Percentiles rank a stretch among this genome's conserved stretches.
phyloP scores from a whole-genome alignment of 768 basidiomycete species.

The Mycena maculata region DNA sequence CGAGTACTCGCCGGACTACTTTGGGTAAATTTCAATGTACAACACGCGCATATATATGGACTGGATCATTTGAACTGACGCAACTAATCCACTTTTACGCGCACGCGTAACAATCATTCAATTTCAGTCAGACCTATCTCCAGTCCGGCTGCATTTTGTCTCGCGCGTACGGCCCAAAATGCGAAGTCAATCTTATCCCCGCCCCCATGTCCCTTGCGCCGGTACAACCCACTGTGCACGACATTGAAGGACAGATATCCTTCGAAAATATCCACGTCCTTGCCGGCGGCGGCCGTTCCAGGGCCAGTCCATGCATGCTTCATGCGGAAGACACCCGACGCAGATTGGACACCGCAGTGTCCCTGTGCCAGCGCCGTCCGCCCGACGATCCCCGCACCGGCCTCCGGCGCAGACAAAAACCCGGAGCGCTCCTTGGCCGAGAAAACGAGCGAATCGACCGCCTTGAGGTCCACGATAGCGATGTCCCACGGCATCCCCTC shows the following conservation, averaged over 20 bases:
- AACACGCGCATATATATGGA: too few relatives aligned
- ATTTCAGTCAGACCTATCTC: constrained; percentile 44
- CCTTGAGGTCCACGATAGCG: constrained; percentile 37
- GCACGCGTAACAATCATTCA: too few relatives aligned
- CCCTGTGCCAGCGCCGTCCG: constrained; percentile 36
- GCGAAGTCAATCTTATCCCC: constrained; percentile 44
- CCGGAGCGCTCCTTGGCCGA: constrained; percentile 37
- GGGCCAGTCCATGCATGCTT: constrained; percentile 45
- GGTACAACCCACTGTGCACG: constrained; percentile 46
- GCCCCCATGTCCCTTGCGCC: constrained; percentile 48
- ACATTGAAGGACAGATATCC: constrained; percentile 52
- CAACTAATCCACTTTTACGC: background rate
- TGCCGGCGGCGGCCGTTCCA: constrained; percentile 9
- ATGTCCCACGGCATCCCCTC: constrained; percentile 49
- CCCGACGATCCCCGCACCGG: constrained; percentile 42
- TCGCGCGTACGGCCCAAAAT: constrained; percentile 53
- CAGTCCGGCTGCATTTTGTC: constrained; percentile 45
- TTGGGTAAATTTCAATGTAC: too few relatives aligned
- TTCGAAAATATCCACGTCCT: constrained; percentile 48
- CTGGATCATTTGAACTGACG: too few relatives aligned
- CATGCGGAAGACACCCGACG: constrained; percentile 50
- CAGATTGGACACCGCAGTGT: constrained; percentile 46
- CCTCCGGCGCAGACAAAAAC: constrained; percentile 42
- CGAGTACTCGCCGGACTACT: too few relatives aligned
- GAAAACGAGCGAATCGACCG: constrained; percentile 40